Percentiles rank a stretch among this genome's conserved stretches.
These are phyloP conservation scores for Trichosporon coremiiforme DNA, from an alignment of 1,284 basidiomycete species.

Conservation along the genomic window DNA sequence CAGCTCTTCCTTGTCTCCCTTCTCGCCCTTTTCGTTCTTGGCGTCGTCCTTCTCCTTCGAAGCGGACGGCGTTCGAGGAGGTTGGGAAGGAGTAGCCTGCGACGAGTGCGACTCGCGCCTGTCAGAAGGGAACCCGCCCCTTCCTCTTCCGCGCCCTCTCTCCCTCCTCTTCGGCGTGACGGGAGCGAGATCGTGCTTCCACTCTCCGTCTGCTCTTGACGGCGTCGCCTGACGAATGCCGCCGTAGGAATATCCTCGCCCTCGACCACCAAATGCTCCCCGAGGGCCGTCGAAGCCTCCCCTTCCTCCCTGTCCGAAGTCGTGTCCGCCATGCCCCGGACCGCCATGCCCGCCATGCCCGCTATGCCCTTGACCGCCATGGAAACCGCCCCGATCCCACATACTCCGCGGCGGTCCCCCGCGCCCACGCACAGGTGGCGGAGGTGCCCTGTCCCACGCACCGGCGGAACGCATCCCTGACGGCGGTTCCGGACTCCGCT, in stretches of 20 bases:
- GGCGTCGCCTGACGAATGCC: not conserved
- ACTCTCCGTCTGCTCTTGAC: conserved; percentile 1
- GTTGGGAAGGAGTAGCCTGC: not conserved
- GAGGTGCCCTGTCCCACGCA: not conserved
- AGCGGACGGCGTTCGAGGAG: no score
- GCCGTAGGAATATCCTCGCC: not conserved
- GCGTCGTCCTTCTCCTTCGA: not conserved
- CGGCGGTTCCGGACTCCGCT: not conserved
- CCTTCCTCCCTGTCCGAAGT: not conserved
- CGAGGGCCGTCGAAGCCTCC: conserved; percentile 14
- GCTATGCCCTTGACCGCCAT: no score
- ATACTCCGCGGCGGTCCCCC: not conserved
- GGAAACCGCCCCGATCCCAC: not conserved
- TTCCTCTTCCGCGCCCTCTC: not conserved
- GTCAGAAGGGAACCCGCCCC: not conserved
- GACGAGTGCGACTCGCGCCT: conserved; percentile 25
- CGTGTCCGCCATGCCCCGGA: not conserved
- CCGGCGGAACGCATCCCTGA: not conserved
- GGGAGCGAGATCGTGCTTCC: conserved; percentile 11
- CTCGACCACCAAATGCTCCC: not conserved
- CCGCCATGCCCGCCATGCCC: no score
- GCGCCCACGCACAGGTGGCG: not conserved
- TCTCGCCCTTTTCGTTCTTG: not conserved
- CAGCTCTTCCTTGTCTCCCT: not conserved
- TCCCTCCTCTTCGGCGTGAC: not conserved